Evolutionary conservation across 495 filamentous ascomycete genomes (phyloP).

Genomic region (Aspergillus taichungensis): DNA sequence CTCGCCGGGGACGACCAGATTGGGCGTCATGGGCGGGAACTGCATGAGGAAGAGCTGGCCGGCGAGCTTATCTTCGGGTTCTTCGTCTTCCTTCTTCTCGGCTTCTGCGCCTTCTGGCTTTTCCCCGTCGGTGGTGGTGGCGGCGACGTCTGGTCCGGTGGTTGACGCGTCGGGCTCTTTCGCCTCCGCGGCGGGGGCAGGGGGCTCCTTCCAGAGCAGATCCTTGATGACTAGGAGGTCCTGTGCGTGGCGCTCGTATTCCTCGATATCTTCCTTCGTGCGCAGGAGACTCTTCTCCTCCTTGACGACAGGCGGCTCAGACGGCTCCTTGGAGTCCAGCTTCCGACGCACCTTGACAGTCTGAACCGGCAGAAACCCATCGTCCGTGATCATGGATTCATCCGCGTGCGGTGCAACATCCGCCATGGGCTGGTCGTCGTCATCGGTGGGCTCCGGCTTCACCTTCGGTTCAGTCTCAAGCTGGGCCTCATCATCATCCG

Average conservation of each 20-base stretch:
- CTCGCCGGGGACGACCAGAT: constrained; percentile 28
- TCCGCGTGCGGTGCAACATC: constrained; percentile 25
- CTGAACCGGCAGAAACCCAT: constrained; percentile 30
- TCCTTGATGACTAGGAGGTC: constrained; percentile 32
- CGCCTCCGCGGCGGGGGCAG: constrained; percentile 5
- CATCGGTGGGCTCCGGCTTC: constrained; percentile 39
- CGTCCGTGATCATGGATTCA: constrained; percentile 19
- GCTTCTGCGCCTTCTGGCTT: constrained; percentile 10
- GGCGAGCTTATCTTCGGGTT: constrained; percentile 21
- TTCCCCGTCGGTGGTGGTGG: constrained; percentile 7
- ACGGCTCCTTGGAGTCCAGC: constrained; percentile 14
- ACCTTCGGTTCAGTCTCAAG: constrained; percentile 18
- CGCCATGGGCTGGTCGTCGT: constrained; percentile 28
- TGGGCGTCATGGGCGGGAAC: constrained; percentile 47
- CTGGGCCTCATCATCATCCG: constrained; percentile 11
- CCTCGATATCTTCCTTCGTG: constrained; percentile 40
- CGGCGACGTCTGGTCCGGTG: constrained; percentile 1
- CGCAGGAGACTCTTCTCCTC: constrained; percentile 30
- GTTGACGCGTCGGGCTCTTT: constrained; percentile 8
- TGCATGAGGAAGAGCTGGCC: constrained; percentile 46
- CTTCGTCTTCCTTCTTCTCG: constrained; percentile 18
- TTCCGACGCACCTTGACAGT: constrained; percentile 33
- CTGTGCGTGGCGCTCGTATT: constrained; percentile 35
- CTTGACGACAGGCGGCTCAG: constrained; percentile 10
- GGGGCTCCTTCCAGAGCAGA: constrained; percentile 21